These are phyloP conservation scores for Tulasnella sp. DNA, from an alignment of 768 basidiomycete species.

Conservation along the genomic window DNA sequence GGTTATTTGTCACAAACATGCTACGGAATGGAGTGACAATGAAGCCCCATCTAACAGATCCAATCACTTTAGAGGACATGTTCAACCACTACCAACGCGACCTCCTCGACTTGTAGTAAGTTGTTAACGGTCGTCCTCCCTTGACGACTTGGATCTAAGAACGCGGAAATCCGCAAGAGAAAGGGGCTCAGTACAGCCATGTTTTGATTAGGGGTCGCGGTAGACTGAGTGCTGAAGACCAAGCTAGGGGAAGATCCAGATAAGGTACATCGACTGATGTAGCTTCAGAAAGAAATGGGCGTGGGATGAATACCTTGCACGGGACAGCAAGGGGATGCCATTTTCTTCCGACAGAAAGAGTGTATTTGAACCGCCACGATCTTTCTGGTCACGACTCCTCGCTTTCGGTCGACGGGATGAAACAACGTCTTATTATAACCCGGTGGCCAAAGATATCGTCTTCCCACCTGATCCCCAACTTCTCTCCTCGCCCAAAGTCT, in stretches of 20 bases:
- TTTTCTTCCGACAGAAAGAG: slow-evolving; percentile 40
- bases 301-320: slow-evolving; percentile 58
- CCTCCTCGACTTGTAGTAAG: too few species aligned
- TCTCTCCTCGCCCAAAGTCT: not conserved
- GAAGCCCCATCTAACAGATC: too few species aligned
- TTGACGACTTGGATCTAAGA: too few species aligned
- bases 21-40: too few species aligned
- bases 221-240: slow-evolving; percentile 46
- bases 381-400: slow-evolving; percentile 46
- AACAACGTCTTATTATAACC: too few species aligned
- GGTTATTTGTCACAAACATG: too few species aligned
- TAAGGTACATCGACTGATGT: too few species aligned
- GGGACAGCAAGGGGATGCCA: slow-evolving; percentile 46
- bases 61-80: too few species aligned
- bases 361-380: slow-evolving; percentile 41
- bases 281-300: slow-evolving; percentile 40
- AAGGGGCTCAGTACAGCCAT: slow-evolving; percentile 49
- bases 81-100: too few species aligned
- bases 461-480: slow-evolving; percentile 13
- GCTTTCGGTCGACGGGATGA: not conserved
- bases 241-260: slow-evolving; percentile 60
- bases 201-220: slow-evolving; percentile 36
- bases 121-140: too few species aligned
- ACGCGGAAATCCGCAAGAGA: slow-evolving; percentile 40
- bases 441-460: slow-evolving; percentile 1